Percentiles rank a stretch among this genome's conserved stretches.
phyloP scores from a whole-genome alignment of 768 basidiomycete species.

The Collybia sp. region DNA sequence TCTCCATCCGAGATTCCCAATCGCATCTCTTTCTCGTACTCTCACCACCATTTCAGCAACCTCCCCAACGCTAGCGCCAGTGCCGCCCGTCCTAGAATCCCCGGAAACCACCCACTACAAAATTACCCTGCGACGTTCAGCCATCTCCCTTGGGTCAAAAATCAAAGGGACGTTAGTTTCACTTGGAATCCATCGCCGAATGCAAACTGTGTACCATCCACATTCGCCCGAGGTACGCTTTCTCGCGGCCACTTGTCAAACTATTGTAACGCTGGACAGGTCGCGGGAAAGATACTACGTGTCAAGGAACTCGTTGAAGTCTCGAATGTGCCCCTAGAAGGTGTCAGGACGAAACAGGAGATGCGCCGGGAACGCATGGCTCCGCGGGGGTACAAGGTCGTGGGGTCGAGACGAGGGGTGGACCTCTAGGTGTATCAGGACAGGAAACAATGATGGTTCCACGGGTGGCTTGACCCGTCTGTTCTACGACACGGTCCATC shows the following conservation, averaged over 20 bases:
- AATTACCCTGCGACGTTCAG: conserved; percentile 81
- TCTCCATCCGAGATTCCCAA: no score
- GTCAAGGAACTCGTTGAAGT: conserved; percentile 89
- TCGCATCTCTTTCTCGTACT: no score
- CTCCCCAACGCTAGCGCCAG: no score
- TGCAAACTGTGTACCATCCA: conserved; percentile 77
- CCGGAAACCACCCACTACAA: conserved; percentile 66
- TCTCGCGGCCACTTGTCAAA: no score
- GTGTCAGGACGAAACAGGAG: conserved; percentile 62
- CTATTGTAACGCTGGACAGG: no score
- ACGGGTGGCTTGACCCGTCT: no score
- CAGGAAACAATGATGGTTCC: no score
- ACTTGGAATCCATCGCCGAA: conserved; percentile 73
- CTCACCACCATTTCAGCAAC: no score
- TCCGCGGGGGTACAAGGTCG: conserved; percentile 58
- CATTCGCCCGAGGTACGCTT: conserved; percentile 49
- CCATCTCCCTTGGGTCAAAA: conserved; percentile 68
- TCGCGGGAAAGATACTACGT: conserved; percentile 74
- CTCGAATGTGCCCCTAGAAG: conserved; percentile 64
- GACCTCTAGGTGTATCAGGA: no score
- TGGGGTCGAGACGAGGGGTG: conserved; percentile 22
- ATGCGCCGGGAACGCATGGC: conserved; percentile 61
- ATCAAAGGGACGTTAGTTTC: conserved; percentile 67
- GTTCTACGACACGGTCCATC: no score
- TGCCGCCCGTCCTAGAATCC: background rate